These are phyloP conservation scores for Trichoderma polysporum DNA, from an alignment of 2,329 filamentous ascomycete species.

Conservation along the genomic window DNA sequence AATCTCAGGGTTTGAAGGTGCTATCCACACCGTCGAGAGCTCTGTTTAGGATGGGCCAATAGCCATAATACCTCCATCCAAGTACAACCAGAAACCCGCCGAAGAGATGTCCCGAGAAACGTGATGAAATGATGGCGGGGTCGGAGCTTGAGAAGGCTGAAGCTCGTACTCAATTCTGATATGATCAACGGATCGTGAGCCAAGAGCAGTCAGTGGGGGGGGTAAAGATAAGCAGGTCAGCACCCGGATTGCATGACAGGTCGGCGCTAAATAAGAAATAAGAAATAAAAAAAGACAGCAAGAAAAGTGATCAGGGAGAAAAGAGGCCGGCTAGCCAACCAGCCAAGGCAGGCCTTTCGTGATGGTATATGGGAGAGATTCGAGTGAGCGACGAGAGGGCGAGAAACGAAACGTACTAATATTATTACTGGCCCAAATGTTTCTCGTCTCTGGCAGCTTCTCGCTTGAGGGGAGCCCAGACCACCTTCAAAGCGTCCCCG, in stretches of 20 bases:
- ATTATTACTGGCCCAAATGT: slow-evolving; percentile 9
- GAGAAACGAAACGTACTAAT: slow-evolving; percentile 18
- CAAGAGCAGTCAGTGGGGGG: background rate
- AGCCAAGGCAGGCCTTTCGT: slow-evolving; percentile 13
- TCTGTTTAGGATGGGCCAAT: slow-evolving; percentile 4
- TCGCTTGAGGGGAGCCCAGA: slow-evolving; percentile 15
- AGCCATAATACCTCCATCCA: slow-evolving; percentile 15
- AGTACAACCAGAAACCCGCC: background rate
- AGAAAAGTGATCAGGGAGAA: background rate
- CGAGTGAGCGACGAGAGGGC: background rate
- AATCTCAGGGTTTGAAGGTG: background rate
- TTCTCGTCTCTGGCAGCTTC: slow-evolving; percentile 18
- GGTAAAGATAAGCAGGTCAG: background rate
- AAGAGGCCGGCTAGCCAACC: slow-evolving; percentile 12
- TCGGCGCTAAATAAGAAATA: background rate
- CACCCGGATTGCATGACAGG: background rate
- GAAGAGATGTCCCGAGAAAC: background rate
- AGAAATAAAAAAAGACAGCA: background rate
- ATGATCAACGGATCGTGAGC: background rate
- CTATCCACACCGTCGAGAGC: slow-evolving; percentile 8
- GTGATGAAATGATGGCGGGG: background rate
- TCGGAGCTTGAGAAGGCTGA: background rate
- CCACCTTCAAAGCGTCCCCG: slow-evolving; percentile 16
- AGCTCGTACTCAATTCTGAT: background rate
- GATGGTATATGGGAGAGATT: slow-evolving; percentile 12